A percentile compares a stretch with the other conserved stretches of the same genome.
Conservation (phyloP, 176 grass and related monocot genomes). For the Triticum dicoccoides region DNA sequence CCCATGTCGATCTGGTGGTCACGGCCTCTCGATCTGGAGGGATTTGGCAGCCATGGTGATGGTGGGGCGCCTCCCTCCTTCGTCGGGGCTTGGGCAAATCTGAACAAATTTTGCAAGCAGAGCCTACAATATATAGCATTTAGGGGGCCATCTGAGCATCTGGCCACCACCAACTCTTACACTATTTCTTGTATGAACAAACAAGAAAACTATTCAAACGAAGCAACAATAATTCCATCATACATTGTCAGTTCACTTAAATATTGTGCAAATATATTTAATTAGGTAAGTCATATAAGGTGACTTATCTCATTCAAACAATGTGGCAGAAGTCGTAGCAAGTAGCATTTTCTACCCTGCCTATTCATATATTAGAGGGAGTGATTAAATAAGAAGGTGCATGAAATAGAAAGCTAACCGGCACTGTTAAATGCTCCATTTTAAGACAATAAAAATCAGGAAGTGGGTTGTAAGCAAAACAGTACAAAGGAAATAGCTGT, state of each 20-base stretch:
- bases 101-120: too few relatives aligned
- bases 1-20: too few relatives aligned
- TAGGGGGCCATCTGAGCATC: neutral
- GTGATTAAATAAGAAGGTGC: neutral
- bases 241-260: neutral
- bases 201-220: neutral
- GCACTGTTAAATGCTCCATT: neutral
- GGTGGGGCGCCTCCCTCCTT: too few relatives aligned
- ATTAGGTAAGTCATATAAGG: neutral
- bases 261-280: neutral
- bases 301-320: neutral
- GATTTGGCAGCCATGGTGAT: too few relatives aligned
- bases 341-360: neutral
- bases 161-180: neutral
- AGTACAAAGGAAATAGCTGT: too few relatives aligned
- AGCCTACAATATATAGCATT: neutral
- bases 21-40: too few relatives aligned
- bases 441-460: neutral
- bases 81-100: too few relatives aligned
- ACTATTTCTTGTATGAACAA: neutral
- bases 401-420: neutral
- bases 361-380: neutral
- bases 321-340: neutral
- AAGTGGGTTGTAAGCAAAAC: neutral
- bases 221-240: neutral